Evolutionary conservation across 495 filamentous ascomycete species (phyloP), one percentile per base, ranked within the genome.

Genomic region (Neurospora sp.): DNA sequence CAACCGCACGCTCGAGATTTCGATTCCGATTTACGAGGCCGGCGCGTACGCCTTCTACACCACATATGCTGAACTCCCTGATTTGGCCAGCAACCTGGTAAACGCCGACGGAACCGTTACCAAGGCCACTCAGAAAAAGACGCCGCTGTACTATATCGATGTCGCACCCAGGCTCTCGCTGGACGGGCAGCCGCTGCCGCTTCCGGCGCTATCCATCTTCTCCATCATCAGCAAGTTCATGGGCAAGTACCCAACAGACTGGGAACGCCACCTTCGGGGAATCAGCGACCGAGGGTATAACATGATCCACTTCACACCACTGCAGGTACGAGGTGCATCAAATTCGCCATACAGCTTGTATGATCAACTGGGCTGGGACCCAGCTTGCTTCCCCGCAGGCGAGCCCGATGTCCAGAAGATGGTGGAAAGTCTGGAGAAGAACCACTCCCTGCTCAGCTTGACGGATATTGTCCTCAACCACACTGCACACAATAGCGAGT

Each of bases 401-500:
- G 95, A 98, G 79, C 83, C 90, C 71, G 94, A 98, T 80, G 87
- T 98, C 70, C 83, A 89, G 71, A 83, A 87, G 31, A 85, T 99
- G 82, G 88, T 96, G 69, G 81, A 87, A 31, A 92, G 87, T 79
- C 91, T 99, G 89, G 93, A 96, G 79, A 88, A 91, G 38, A 89
- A 97, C 47, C 89, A 95, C 79, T 91, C 91, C 0, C 83, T 99
- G 68, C 85, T 98, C 65, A 94, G 92, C 74, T 80, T 99, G 83
- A 97, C 96, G 3, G 96, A 99, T 79, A 94, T 99, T 68, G 96
- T 99, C 35, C 95, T 94, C 89, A 99, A 99, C 75, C 96, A 99
- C 80, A 99, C 96, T 35, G 96, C 96, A 3, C 86, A 97, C 81
- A 97, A 98, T 81, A 97, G 92, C 81, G 87, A 90, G 73, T 99